Conservation (phyloP, 352 stramenopile genomes). For the Pythium insidiosum region DNA sequence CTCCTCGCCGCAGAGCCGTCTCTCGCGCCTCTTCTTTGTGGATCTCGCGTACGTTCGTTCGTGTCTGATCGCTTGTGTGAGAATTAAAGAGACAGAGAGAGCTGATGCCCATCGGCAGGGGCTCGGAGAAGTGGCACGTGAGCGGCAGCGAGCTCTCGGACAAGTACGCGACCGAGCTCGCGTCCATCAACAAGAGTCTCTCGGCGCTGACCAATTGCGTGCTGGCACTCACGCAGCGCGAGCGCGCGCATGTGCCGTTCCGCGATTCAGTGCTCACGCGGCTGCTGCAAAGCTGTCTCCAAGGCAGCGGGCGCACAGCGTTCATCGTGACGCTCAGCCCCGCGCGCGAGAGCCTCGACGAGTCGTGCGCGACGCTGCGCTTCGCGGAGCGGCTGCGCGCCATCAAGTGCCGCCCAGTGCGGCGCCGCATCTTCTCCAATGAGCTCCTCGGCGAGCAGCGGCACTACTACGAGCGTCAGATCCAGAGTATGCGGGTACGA, state of each 20-base stretch:
- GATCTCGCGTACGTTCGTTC: conserved; percentile 42
- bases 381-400: conserved; percentile 63
- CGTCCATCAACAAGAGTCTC: conserved; percentile 71
- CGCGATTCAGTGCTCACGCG: conserved; percentile 65
- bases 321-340: conserved; percentile 70
- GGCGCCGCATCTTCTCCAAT: conserved; percentile 35
- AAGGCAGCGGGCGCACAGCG: conserved; percentile 35
- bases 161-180: conserved; percentile 53
- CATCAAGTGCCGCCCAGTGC: conserved; percentile 44
- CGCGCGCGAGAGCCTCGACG: conserved; percentile 40
- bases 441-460: conserved; percentile 47
- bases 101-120: conserved; percentile 25
- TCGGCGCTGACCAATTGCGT: conserved; percentile 72
- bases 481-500: conserved; percentile 55
- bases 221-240: conserved; percentile 50
- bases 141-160: conserved; percentile 41
- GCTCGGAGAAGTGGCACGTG: conserved; percentile 64
- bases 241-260: conserved; percentile 47
- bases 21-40: conserved; percentile 63
- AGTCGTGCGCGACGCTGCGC: conserved; percentile 59
- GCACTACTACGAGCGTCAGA: conserved; percentile 60
- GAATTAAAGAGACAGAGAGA: neutral
- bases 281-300: conserved; percentile 54
- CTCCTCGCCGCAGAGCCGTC: conserved; percentile 21
- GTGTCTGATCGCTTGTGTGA: neutral